Evolutionary conservation across 768 basidiomycete species (phyloP).

Genomic region (Mycena leptocephala): DNA sequence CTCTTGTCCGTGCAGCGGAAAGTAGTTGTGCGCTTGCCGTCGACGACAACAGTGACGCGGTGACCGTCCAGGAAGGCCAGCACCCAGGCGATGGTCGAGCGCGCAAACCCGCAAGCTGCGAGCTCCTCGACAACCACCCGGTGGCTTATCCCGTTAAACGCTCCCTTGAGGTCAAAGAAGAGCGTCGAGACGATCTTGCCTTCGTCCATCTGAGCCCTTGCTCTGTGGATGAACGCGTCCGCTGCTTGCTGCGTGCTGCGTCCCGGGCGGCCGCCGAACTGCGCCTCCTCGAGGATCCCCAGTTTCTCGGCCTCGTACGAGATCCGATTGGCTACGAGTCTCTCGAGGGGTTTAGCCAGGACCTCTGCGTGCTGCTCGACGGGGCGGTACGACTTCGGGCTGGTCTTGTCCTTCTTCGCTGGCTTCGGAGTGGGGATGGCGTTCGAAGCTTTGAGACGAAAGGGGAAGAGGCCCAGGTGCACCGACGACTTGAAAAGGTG

Average conservation of each 20-base stretch:
- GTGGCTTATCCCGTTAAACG: background rate
- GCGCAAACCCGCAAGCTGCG: background rate
- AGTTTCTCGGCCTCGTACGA: background rate
- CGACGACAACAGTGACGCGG: background rate
- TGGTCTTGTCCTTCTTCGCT: background rate
- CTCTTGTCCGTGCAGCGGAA: background rate
- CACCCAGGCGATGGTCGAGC: background rate
- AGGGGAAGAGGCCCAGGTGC: background rate
- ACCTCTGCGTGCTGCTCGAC: background rate
- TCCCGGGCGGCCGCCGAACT: background rate
- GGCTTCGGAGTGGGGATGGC: background rate
- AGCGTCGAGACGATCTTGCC: background rate
- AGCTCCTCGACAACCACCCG: background rate
- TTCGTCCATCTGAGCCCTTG: background rate
- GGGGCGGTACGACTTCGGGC: background rate
- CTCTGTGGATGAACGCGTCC: background rate
- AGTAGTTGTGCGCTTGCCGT: background rate
- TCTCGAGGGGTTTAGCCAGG: background rate
- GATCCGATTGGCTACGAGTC: background rate
- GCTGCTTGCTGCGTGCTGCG: background rate
- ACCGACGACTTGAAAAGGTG: background rate
- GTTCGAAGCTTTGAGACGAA: background rate
- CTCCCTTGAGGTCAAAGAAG: constrained; percentile 3
- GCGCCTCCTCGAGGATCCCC: background rate
- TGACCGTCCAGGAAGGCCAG: background rate